Conservation (phyloP, 441 rosid genomes). For the Corymbia calophylla region DNA sequence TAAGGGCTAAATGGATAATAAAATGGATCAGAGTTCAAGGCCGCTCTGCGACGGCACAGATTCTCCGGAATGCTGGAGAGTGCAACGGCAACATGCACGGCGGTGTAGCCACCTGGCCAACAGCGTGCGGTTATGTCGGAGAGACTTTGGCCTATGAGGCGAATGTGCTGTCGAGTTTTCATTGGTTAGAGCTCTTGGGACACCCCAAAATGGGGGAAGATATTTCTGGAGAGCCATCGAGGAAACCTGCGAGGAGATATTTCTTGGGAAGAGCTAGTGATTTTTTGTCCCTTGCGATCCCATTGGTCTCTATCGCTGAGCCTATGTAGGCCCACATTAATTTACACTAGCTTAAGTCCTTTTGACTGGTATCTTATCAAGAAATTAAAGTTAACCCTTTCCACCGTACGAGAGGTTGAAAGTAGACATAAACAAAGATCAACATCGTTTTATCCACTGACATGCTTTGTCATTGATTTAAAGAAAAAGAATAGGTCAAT, state of each 20-base stretch:
- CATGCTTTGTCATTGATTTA: not conserved
- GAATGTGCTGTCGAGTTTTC: not conserved
- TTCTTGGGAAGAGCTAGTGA: not conserved
- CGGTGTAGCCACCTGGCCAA: not conserved
- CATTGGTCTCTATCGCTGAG: not conserved
- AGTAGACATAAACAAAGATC: too few species aligned
- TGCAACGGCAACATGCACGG: not conserved
- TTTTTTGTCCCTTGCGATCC: not conserved
- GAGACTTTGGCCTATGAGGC: not conserved
- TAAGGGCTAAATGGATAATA: not conserved
- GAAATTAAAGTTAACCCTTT: too few species aligned
- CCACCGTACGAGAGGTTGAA: too few species aligned
- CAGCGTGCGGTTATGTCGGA: not conserved
- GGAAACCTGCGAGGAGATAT: too few species aligned
- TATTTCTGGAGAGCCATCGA: not conserved
- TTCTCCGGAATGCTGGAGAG: not conserved
- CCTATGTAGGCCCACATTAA: not conserved
- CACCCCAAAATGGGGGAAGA: not conserved
- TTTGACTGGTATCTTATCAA: not conserved
- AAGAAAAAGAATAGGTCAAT: too few species aligned
- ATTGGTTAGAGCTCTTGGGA: not conserved
- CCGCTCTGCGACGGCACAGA: not conserved
- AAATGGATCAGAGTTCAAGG: not conserved
- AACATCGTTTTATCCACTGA: too few species aligned
- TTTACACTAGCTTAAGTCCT: not conserved